Evolutionary conservation across 2,329 filamentous ascomycete species (phyloP).

Genomic region (Graphilbum ipis-grandicollis): DNA sequence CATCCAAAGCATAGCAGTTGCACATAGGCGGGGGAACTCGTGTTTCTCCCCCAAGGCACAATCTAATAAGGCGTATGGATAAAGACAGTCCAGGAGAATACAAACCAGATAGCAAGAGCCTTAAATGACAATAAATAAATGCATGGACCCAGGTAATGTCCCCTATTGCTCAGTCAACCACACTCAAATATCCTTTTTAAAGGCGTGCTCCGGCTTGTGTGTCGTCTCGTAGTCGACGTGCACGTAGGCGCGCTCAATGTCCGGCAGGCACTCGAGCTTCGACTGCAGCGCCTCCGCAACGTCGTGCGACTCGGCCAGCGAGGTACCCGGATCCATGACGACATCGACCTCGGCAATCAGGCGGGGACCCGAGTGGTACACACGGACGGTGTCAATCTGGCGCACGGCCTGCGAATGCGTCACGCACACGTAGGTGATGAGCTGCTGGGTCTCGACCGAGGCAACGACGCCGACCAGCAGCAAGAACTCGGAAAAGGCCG

Average conservation of each 20-base stretch:
- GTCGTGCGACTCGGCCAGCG: conserved; percentile 70
- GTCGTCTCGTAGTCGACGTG: conserved; percentile 96
- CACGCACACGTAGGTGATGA: conserved; percentile 92
- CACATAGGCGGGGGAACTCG: no score
- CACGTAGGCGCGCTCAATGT: conserved; percentile 87
- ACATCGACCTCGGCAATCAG: conserved; percentile 93
- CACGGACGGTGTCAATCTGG: conserved; percentile 87
- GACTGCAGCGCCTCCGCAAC: conserved; percentile 86
- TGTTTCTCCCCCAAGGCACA: no score
- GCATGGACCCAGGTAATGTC: no score
- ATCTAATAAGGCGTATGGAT: no score
- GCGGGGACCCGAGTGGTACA: conserved; percentile 77
- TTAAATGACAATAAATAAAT: no score
- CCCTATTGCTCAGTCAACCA: no score
- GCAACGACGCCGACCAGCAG: conserved; percentile 81
- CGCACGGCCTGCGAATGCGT: conserved; percentile 70
- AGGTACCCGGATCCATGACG: conserved; percentile 67
- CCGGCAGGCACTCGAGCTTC: conserved; percentile 80
- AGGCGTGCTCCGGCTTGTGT: conserved; percentile 71
- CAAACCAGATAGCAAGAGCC: no score
- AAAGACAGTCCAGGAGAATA: no score
- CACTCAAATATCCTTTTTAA: conserved; percentile 40
- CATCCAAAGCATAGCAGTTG: no score
- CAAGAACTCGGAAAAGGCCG: conserved; percentile 78
- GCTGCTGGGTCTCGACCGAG: conserved; percentile 69